These are phyloP conservation scores for Fusarium irregulare DNA, from an alignment of 2,329 filamentous ascomycete species.

Conservation along the genomic window DNA sequence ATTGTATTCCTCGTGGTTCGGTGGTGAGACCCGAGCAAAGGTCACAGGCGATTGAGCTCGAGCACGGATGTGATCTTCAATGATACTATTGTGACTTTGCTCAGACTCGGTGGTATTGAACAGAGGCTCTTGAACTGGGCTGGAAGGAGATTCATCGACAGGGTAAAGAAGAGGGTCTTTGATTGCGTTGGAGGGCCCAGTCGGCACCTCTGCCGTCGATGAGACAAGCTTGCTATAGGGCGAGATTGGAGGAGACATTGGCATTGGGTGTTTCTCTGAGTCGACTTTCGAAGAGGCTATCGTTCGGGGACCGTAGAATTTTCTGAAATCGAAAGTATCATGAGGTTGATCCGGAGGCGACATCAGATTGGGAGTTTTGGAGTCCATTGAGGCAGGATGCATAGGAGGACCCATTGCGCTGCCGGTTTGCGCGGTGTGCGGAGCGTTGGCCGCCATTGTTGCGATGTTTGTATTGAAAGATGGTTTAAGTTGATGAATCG, in stretches of 20 bases:
- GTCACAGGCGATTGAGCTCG: constrained; percentile 51
- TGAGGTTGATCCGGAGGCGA: constrained; percentile 69
- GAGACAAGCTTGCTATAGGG: constrained; percentile 55
- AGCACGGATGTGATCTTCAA: constrained; percentile 63
- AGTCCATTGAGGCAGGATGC: constrained; percentile 51
- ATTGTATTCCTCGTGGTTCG: constrained; percentile 65
- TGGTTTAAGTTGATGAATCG: constrained; percentile 24
- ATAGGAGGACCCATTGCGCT: constrained; percentile 49
- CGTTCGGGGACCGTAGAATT: constrained; percentile 33
- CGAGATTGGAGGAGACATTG: constrained; percentile 70
- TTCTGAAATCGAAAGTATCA: constrained; percentile 62
- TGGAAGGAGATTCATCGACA: constrained; percentile 52
- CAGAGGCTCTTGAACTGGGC: constrained; percentile 61
- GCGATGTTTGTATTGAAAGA: constrained; percentile 21
- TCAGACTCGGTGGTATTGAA: constrained; percentile 59
- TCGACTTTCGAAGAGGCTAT: constrained; percentile 38
- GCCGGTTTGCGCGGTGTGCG: constrained; percentile 32
- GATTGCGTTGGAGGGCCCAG: constrained; percentile 49
- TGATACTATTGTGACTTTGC: constrained; percentile 56
- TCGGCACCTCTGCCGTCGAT: constrained; percentile 46
- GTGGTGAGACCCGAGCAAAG: constrained; percentile 60
- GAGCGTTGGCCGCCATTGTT: constrained; percentile 46
- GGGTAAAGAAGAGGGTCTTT: constrained; percentile 71
- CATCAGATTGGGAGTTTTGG: constrained; percentile 66
- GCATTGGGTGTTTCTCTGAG: constrained; percentile 52